Evolutionary conservation across 371 early-diverging fungal species (phyloP), one percentile per base, ranked within the genome.

Genomic region (Chytridium lagenaria): DNA sequence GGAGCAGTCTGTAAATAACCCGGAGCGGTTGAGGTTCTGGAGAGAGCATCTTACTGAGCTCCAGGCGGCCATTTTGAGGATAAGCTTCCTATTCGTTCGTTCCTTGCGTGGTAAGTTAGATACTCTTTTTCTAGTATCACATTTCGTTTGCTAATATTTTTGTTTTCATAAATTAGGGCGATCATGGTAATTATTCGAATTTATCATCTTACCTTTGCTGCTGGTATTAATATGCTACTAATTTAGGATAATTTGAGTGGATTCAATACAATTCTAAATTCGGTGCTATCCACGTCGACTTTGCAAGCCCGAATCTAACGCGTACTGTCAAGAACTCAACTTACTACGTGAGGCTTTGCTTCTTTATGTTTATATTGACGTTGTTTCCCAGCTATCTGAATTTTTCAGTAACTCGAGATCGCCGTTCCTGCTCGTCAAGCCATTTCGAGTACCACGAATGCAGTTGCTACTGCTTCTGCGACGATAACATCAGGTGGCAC

Each of bases 291-390:
- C 64, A 50, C 22, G 50, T 72, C 1, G 72, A 66, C 23, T 50
- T 49, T 28, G 0, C 26, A 2, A n/a, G 31, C 1, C 65, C 65
- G 26, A 36, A 16, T 16, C 26, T 39, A 15, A 30, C 65, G 44
- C 28, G 72, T 5, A 39, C 50, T 30, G 67, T 72, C 57, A 72
- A 65, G 67, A 65, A 67, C 30, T 44, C 72, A 0, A 72, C 72
- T 15, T 63, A 5, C 63, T 63, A 63, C 31, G 63, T 63, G 23
- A 63, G 63, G 15, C 26, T 57, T 10, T 49, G 49, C 10, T 22
- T 49, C 49, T 15, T 22, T 49, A 49, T 49, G 49, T 10, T 49
- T 49, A n/a, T n/a, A n/a, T n/a, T n/a, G n/a, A n/a, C n/a, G n/a
- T n/a, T n/a, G n/a, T n/a, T n/a, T n/a, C n/a, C n/a, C 26, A 55